Evolutionary conservation across 2,329 filamentous ascomycete species (phyloP).

Genomic region (Colletotrichum lindemuthianum): DNA sequence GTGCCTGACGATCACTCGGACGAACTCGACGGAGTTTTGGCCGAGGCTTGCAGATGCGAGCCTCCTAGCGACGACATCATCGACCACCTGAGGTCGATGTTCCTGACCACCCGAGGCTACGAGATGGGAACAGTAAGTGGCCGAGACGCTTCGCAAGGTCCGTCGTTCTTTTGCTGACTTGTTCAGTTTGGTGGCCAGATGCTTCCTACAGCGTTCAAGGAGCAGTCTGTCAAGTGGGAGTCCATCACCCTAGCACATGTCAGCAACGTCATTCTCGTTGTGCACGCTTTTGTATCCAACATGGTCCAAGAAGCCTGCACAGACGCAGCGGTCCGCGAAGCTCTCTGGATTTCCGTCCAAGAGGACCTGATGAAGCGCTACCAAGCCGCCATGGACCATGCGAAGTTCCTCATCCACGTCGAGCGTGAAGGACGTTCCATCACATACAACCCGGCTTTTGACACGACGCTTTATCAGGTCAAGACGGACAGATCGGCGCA

Average conservation of each 20-base stretch:
- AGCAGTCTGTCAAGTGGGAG: conserved; percentile 65
- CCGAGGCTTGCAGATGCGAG: conserved; percentile 24
- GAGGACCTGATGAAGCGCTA: conserved; percentile 60
- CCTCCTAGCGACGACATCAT: conserved; percentile 48
- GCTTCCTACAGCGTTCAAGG: conserved; percentile 58
- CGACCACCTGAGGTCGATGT: conserved; percentile 37
- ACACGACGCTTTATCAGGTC: conserved; percentile 43
- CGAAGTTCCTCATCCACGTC: conserved; percentile 61
- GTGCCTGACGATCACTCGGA: background rate
- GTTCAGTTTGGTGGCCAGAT: conserved; percentile 51
- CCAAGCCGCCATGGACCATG: conserved; percentile 56
- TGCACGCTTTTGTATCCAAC: conserved; percentile 62
- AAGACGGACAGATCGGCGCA: background rate
- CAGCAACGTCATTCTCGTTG: conserved; percentile 58
- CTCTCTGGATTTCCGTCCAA: conserved; percentile 52
- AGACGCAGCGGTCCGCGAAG: conserved; percentile 52
- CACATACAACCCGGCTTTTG: conserved; percentile 66
- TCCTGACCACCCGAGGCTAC: conserved; percentile 59
- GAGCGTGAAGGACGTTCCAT: conserved; percentile 57
- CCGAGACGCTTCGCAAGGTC: no score
- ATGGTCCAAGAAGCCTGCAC: conserved; percentile 55
- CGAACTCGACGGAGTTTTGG: conserved; percentile 25
- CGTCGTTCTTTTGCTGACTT: background rate
- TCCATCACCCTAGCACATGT: conserved; percentile 58
- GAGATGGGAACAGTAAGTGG: conserved; percentile 61